Base-by-base conservation (phyloP, 495 filamentous ascomycete genomes). In the Lichina pygmaea region DNA sequence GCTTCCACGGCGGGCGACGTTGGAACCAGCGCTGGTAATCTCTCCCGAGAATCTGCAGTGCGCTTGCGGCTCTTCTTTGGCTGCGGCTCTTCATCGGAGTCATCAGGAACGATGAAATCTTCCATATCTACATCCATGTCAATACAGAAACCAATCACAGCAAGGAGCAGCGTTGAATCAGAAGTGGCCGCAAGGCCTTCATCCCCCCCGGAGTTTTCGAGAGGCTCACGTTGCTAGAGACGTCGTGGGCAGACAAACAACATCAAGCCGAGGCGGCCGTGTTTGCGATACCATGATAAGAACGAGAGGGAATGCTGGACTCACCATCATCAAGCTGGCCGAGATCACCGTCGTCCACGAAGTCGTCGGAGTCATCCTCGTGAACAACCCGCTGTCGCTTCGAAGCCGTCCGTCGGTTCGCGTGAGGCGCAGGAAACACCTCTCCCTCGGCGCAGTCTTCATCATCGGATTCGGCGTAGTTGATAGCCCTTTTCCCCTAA, bases 31-130 rank as follows among this genome's bases (percentile, higher is more conserved):
- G 24, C 24, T 24, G 24, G 24, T 24, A 4, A 24, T 39, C 3
- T 39, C 13, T 39, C 36, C 45, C 63, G 66, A 9, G 67, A 56
- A n/a, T 62, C 58, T 15, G 66, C 53, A 3, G 66, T 63, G 42
- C 75, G 66, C 56, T 86, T 89, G 48, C 77, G 66, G 55, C 89
- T 93, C 55, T 75, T 78, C 5, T 71, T 65, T 3, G 66, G 59
- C 8, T 66, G 62, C 10, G 57, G 69, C 46, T 86, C 78, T n/a
- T 79, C 83, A 17, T 91, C 77, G 8, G 68, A 79, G 41, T 89
- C 84, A 41, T 85, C 82, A 8, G 70, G 58, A 16, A 82, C 85
- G 42, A 91, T 62, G 53, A 93, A 93, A 54, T 92, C 81, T 46
- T 76, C 82, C 66, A 85, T 73, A 48, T 83, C 79, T 76, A 49